Evolutionary conservation across 176 grass and related monocot genomes (phyloP).

Genomic region (Urochloa ruziziensis): DNA sequence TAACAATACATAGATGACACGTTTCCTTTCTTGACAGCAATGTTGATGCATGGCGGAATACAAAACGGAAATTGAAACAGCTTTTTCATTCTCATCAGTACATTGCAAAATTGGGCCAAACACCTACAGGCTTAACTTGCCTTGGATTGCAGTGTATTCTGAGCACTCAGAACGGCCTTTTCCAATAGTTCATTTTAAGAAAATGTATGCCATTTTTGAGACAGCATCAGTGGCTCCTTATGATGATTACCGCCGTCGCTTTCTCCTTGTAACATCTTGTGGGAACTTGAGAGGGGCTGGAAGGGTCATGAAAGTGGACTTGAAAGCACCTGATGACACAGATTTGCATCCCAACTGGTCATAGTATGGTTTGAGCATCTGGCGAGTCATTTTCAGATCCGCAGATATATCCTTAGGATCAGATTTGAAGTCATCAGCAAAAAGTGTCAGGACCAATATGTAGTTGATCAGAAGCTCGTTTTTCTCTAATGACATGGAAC

Average conservation of each 20-base stretch:
- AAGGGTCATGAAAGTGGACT: constrained; percentile 41
- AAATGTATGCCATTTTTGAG: background rate
- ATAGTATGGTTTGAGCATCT: constrained; percentile 64
- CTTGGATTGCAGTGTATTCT: background rate
- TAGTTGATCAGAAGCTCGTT: constrained; percentile 78
- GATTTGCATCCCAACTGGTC: constrained; percentile 78
- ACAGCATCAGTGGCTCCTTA: background rate
- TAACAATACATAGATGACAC: background rate
- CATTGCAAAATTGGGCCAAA: background rate
- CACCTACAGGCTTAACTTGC: background rate
- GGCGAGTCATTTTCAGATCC: constrained; percentile 78
- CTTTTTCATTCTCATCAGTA: constrained; percentile 1
- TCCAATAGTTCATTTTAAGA: background rate
- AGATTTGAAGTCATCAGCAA: constrained; percentile 62
- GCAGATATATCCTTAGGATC: constrained; percentile 60
- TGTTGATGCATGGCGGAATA: background rate
- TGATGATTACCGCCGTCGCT: background rate
- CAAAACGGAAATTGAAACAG: background rate
- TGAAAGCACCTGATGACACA: background rate
- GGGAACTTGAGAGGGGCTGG: constrained; percentile 68
- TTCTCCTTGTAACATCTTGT: constrained; percentile 23
- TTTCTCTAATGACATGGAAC: constrained; percentile 57
- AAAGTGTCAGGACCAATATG: constrained; percentile 89
- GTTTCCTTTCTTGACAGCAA: background rate
- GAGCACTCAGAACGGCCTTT: background rate